A percentile compares a stretch with the other conserved stretches of the same genome.
Conservation (phyloP, 441 rosid genomes). For the Erodium chrysanthum region DNA sequence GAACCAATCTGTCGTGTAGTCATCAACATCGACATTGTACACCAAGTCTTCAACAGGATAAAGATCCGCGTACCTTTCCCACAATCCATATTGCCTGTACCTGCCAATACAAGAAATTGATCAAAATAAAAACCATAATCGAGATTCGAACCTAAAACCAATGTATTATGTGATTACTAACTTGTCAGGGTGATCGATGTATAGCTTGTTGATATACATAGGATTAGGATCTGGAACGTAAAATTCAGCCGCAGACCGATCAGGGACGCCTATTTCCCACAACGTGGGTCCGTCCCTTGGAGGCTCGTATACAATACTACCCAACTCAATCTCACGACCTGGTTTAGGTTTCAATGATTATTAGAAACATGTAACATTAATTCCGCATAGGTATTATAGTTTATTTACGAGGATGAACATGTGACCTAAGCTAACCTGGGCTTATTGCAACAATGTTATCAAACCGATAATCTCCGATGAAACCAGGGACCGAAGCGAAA, state of each 20-base stretch:
- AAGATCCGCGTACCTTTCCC: slow-evolving; percentile 27
- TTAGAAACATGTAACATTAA: too few species aligned
- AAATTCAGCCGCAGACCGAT: slow-evolving; percentile 46
- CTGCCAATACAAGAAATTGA: slow-evolving; percentile 15
- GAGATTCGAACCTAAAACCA: background rate
- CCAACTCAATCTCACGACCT: slow-evolving; percentile 41
- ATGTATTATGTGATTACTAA: slow-evolving; percentile 13
- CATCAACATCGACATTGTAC: slow-evolving; percentile 34
- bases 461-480: slow-evolving; percentile 44
- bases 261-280: slow-evolving; percentile 84
- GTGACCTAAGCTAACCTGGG: too few species aligned
- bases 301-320: slow-evolving; percentile 48
- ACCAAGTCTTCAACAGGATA: slow-evolving; percentile 43
- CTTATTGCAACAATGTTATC: slow-evolving; percentile 29
- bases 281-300: slow-evolving; percentile 72
- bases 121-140: too few species aligned
- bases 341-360: background rate
- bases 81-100: slow-evolving; percentile 44
- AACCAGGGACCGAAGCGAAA: slow-evolving; percentile 52
- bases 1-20: slow-evolving; percentile 48
- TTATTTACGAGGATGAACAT: too few species aligned
- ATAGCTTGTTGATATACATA: slow-evolving; percentile 44
- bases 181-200: slow-evolving; percentile 44
- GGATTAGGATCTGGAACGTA: slow-evolving; percentile 38
- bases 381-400: too few species aligned